Evolutionary conservation across 1,284 basidiomycete species (phyloP), one percentile per base, ranked within the genome.

Genomic region (Malassezia equina): DNA sequence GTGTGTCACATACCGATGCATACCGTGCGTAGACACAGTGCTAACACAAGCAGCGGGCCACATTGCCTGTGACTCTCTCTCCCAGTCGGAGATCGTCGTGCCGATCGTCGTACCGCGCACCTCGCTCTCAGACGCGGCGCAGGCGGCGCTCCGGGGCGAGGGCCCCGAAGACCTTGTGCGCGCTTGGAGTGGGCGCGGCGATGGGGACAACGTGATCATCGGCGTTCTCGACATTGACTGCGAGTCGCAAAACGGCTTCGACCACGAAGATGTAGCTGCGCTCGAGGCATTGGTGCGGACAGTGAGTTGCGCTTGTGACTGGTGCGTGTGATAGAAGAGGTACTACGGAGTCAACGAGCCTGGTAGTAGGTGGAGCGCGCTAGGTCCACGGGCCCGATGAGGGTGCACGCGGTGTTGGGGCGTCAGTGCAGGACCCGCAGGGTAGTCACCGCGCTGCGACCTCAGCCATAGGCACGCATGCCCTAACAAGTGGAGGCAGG

Each of bases 171-270:
- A 61, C 12, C 34, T 41, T 4, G 48, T 49, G 11, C 46, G 43
- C 21, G 65, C 60, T 3, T 73, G 71, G 70, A 48, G 52, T 3
- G 70, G 69, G 1, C 63, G 71, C 33, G 70, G 67, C 4, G 52
- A 51, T 12, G 60, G 45, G 1, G 64, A 71, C 2, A 54, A 71
- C 2, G 45, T 75, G n/a, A 67, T 67, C 29, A 58, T 77, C 2
- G 76, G 76, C 2, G 75, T 77, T 15, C 60, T 77, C 8, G 76
- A 77, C 39, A 69, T 77, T 34, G 76, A 77, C 55, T 77, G 76
- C 56, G 72, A 75, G 40, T 62, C 58, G 4, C 41, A 66, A 7
- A 56, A 64, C 3, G 75, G 70, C 17, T 77, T 76, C 52, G 72
- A 70, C 42, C 55, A 71, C n/a, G 64, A 69, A 42, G 76, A 77